Base-by-base conservation (phyloP, 2,329 filamentous ascomycete genomes). In the Aspergillus tanneri region DNA sequence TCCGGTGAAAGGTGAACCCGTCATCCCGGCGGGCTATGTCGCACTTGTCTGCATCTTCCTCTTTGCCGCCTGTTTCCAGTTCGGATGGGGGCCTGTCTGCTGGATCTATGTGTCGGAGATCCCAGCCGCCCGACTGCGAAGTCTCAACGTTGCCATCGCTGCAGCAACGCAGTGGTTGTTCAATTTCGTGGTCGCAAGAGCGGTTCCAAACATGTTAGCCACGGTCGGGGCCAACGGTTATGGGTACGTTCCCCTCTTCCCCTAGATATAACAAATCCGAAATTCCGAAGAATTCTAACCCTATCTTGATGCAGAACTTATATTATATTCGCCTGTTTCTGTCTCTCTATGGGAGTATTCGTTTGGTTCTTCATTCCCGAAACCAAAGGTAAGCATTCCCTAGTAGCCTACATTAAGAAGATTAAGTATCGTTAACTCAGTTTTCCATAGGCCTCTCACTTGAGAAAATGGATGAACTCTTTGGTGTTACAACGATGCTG, bases 21-120 rank as follows among this genome's bases (percentile, higher is more conserved):
- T 88, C 10, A 80, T 84, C 1, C 72, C 81, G 0, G 84, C 86
- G 2, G 86, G 86, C 22, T 88, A 88, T 59, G 76, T 86, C 22
- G 85, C 86, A 2, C 79, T 88, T 1, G 78, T 85, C 19, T 86
- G 82, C 63, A 86, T 89, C 49, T 90, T 85, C 72, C 73, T 88
- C 14, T 89, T 87, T 68, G 86, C 85, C 0, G 80, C 76, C 2
- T 81, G 84, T 66, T 88, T 87, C 73, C 82, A 86, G 56, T 82
- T 84, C 50, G 81, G 81, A 9, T 88, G 85, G 85, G 85, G 85
- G 0, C 83, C 84, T 0, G 82, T 82, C 24, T 86, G 83, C 70
- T 88, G 85, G 85, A 86, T 87, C 60, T 83, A 87, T 59, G 79
- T 86, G 3, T 80, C 79, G 21, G 85, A 89, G 67, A 88, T 88